Evolutionary conservation across 768 basidiomycete species (phyloP), one percentile per base, ranked within the genome.

Genomic region (Russula griseocarnosa): DNA sequence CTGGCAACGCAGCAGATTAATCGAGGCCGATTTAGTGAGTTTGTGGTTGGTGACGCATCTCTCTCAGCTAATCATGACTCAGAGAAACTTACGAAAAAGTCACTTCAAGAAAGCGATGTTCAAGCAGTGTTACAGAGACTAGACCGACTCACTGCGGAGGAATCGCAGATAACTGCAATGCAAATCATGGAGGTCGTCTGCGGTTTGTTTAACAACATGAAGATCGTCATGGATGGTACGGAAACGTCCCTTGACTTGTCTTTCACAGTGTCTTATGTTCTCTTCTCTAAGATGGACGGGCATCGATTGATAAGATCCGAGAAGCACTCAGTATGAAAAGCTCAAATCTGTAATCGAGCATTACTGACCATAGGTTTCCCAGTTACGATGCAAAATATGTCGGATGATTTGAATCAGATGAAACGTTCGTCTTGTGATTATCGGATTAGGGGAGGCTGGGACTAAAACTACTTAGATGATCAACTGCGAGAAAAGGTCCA

Each of bases 121-220:
- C 26, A 60, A 20, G 49, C 20, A 7, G 36, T 52, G 20, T 13
- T 52, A 20, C 58, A 51, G 26, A 60, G 58, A 11, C 3, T 59
- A 5, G 36, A 50, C 34, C 47, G 47, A 34, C 58, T 59, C 22
- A 38, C 58, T 3, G 7, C 16, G 28, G 51, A 60, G 11, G 59
- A 47, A 24, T 47, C 57, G 4, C 47, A 20, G 36, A 40, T 40
- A 30, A 34, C 32, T 13, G 40, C n/a, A 2, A 14, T 52, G 20
- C 51, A 53, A 11, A 54, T 30, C 4, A 34, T 46, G 52, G 42
- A 61, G 10, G 60, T 54, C n/a, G 44, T 61, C 10, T 16, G n/a
- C 5, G 52, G 60, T 28, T 18, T 61, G 10, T 24, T 61, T 30
- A 61, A 60, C 38, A 60, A 60, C 8, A 51, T 60, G 50, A 59